Evolutionary conservation across 192 early-diverging fungal species (phyloP), one percentile per base, ranked within the genome.

Genomic region (Lobosporangium transversale): DNA sequence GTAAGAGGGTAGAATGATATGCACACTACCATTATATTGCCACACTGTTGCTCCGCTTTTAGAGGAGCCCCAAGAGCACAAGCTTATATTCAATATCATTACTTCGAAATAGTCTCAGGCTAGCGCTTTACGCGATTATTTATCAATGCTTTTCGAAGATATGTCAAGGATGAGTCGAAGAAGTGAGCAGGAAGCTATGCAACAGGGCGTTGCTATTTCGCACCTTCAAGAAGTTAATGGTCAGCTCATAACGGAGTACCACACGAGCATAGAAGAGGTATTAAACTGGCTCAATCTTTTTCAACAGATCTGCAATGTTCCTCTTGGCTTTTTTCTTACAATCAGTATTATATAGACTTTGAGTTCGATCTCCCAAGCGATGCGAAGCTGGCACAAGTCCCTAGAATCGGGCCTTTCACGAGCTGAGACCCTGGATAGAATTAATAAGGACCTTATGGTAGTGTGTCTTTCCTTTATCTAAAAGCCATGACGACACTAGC

Each of bases 151-250:
- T 29, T 32, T 23, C 9, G 56, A 51, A 0, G 53, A 68, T 11
- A 37, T 58, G 4, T 58, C 56, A 11, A 51, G 9, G 20, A 27
- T 67, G 12, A 17, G 21, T 5, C 23, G 31, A 10, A 18, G 40
- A 14, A 53, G 47, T 43, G 56, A 68, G 24, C 23, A 23, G 18
- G 37, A 43, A 0, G 37, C 40, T 21, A 32, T 18, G 7, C 56
- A 68, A n/a, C 66, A 68, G 37, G 44, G 29, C 7, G 48, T 42
- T 6, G 66, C 66, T 4, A 35, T 68, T 17, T 53, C 56, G 2
- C 30, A 24, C 21, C 30, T 58, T 15, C 66, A 68, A 10, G 66
- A 58, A 0, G 14, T n/a, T 21, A 55, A 58, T 3, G 24, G 15
- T 9, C 26, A 29, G 14, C 18, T 68, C 2, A 17, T 68, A 8